Conservation (phyloP, 257 asterid genomes). For the Salvia hispanica region DNA sequence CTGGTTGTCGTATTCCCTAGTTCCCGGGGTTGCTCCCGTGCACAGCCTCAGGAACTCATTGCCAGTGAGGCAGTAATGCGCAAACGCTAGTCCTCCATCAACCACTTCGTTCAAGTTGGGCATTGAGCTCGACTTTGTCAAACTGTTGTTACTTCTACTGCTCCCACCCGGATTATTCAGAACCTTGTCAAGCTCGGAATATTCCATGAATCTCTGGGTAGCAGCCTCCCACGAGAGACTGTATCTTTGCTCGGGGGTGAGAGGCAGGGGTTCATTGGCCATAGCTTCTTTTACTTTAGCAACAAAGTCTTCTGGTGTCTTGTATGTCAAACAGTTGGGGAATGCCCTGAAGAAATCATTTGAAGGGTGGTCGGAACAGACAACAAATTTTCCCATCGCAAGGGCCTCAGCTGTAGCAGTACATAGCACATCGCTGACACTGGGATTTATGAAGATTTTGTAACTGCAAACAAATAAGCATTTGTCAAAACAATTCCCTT, state of each 20-base stretch:
- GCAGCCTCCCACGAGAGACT: conserved; percentile 99
- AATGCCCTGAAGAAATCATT: conserved; percentile 91
- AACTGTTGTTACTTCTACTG: conserved; percentile 25
- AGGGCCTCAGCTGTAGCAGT: conserved; percentile 99
- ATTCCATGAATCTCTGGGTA: conserved; percentile 84
- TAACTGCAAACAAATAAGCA: conserved; percentile 55
- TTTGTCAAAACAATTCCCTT: conserved; percentile 12
- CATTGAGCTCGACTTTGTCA: conserved; percentile 63
- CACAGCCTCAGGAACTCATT: conserved; percentile 83
- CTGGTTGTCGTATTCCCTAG: conserved; percentile 73
- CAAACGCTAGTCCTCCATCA: conserved; percentile 87
- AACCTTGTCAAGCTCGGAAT: conserved; percentile 76
- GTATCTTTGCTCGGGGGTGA: conserved; percentile 77
- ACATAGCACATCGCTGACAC: conserved; percentile 96
- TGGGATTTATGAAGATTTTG: conserved; percentile 93
- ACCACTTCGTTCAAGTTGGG: conserved; percentile 70
- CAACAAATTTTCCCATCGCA: conserved; percentile 97
- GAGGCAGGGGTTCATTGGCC: conserved; percentile 84
- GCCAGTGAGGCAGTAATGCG: conserved; percentile 88
- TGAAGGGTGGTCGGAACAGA: conserved; percentile 97
- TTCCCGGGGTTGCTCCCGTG: conserved; percentile 84
- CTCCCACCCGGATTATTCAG: conserved; percentile 40
- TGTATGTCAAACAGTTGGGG: conserved; percentile 91
- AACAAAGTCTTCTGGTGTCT: conserved; percentile 85
- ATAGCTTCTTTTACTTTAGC: conserved; percentile 89